phyloP scores from a whole-genome alignment of 75 land plant species.

The Sequoiadendron giganteum region DNA sequence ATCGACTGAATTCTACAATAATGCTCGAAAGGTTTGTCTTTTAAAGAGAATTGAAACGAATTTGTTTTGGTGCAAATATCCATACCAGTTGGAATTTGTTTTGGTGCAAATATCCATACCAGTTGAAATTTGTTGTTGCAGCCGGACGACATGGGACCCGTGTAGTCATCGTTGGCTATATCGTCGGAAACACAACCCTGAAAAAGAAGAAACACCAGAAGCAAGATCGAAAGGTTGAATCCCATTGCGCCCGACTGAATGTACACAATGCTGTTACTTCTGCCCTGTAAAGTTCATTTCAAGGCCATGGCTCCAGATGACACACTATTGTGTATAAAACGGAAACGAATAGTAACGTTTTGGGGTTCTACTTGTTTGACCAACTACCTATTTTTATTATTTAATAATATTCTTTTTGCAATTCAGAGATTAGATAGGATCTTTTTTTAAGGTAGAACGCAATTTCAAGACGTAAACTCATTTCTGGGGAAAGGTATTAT shows the following conservation, averaged over 20 bases:
- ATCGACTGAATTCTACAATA: background rate
- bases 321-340: background rate
- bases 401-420: no score
- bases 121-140: constrained; percentile 51
- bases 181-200: constrained; percentile 36
- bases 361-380: background rate
- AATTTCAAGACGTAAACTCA: no score
- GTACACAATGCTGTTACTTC: background rate
- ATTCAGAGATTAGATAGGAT: no score
- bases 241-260: background rate
- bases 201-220: background rate
- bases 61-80: background rate
- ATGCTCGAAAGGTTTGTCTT: background rate
- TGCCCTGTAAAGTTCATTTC: background rate
- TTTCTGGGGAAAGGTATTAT: no score
- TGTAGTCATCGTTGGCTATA: constrained; percentile 35
- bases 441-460: no score
- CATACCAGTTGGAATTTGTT: constrained; percentile 55
- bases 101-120: constrained; percentile 31
- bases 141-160: constrained; percentile 32
- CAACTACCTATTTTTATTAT: background rate
- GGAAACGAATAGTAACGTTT: background rate
- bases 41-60: background rate
- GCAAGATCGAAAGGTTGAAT: background rate
- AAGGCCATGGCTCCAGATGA: background rate